Evolutionary conservation across 495 filamentous ascomycete genomes (phyloP), one percentile per base, ranked within the genome.

Genomic region (Xylaria bambusicola): DNA sequence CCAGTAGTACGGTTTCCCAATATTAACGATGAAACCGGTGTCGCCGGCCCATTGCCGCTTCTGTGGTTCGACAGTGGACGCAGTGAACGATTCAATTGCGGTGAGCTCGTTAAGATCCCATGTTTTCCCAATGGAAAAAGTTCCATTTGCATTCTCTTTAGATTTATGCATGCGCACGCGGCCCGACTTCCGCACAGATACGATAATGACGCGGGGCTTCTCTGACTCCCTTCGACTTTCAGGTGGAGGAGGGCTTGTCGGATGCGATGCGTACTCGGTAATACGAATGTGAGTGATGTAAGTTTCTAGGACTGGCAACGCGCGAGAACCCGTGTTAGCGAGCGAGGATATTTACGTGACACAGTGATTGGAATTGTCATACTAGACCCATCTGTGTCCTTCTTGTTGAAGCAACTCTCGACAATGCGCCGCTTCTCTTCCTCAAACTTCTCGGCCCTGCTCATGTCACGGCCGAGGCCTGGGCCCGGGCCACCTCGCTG

Each of bases 201-300:
- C 85, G 60, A 98, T 89, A 60, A 98, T 95, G 49, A 96, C 79
- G 48, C 94, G 86, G 42, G 88, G 80, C 72, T 98, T 98, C 70
- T 96, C 94, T 71, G 88, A 85, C 41, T 88, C 80, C 12, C 83
- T 74, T 59, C 77, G 71, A 6, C 85, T 82, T 23, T 84, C 84
- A 13, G 89, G 89, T 1, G 94, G 93, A 40, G 91, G 84, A 47
- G 93, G 93, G n/a, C 80, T 76, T 2, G 91, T 90, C n/a, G 94
- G 93, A 70, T 89, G 88, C 17, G 83, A 80, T 42, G 84, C 84
- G 78, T 91, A 95, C 76, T 98, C 94, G 44, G 81, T 83, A 63
- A 98, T 88, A 62, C 86, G 84, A 60, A 98, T 92, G 71, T 98
- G 94, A 7, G 93, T 98, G 62, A 98, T 98, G 77, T 98, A 98